Conservation (phyloP, 1,139 yeast species). For the Scheffersomyces titani region DNA sequence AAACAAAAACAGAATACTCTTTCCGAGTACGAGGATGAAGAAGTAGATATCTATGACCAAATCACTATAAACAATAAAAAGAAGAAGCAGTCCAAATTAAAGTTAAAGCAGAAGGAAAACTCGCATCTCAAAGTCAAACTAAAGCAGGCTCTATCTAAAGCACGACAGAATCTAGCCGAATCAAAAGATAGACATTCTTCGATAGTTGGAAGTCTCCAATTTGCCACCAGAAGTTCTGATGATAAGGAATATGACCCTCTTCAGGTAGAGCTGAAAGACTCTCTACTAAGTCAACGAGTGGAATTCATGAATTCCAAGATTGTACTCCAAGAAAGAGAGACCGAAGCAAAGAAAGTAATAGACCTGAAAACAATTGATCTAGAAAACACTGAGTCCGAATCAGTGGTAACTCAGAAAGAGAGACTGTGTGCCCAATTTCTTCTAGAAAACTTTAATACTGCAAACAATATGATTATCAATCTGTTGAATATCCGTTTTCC, state of each 20-base stretch:
- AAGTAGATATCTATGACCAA: conserved; percentile 11
- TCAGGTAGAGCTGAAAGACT: not conserved
- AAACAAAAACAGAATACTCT: not conserved
- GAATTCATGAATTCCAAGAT: conserved; percentile 5
- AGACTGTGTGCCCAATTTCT: not conserved
- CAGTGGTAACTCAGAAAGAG: not conserved
- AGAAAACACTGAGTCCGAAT: not conserved
- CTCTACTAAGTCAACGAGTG: conserved; percentile 3
- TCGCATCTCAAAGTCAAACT: not conserved
- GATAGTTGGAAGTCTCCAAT: not conserved
- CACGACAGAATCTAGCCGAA: not conserved
- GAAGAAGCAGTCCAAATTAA: conserved; percentile 1
- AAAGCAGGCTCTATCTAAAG: not conserved
- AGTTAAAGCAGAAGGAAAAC: not conserved
- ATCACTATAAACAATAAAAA: conserved; percentile 4
- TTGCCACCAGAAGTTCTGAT: not conserved
- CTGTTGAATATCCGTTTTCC: not conserved
- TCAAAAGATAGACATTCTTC: not conserved
- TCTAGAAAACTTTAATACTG: not conserved
- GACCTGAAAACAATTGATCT: not conserved
- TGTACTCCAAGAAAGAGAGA: not conserved
- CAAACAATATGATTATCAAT: not conserved
- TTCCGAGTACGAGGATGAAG: conserved; percentile 5
- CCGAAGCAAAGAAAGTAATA: not conserved
- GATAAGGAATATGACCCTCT: not conserved